These are phyloP conservation scores for Acmispon strigosus DNA, from an alignment of 306 rosid genomes.

Conservation along the genomic window DNA sequence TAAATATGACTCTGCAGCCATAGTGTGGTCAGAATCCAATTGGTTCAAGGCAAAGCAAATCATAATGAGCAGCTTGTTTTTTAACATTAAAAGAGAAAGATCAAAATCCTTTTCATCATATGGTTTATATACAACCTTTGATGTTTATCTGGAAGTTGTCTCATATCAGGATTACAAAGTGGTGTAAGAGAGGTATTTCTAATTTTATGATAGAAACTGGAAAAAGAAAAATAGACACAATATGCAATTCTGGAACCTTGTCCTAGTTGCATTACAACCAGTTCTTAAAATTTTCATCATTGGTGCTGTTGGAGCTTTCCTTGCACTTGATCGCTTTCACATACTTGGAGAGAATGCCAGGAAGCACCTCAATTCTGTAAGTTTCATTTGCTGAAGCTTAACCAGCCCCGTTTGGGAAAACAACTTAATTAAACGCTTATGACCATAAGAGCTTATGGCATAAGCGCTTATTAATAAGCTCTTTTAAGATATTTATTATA, in stretches of 20 bases:
- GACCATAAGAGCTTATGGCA: no score
- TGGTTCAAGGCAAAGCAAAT: background rate
- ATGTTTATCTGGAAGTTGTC: background rate
- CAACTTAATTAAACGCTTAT: no score
- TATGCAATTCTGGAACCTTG: slow-evolving; percentile 27
- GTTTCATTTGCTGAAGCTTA: background rate
- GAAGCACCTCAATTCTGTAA: slow-evolving; percentile 23
- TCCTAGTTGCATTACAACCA: slow-evolving; percentile 18
- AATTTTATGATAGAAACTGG: background rate
- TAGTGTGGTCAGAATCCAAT: background rate
- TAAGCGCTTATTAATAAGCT: no score
- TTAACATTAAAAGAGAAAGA: background rate
- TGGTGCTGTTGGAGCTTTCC: slow-evolving; percentile 21
- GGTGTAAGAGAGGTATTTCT: background rate
- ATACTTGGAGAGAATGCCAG: slow-evolving; percentile 1
- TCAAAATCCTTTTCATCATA: background rate
- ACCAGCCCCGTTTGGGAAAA: no score
- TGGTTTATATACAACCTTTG: background rate
- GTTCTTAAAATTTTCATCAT: slow-evolving; percentile 21
- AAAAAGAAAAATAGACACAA: background rate
- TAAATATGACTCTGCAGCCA: background rate
- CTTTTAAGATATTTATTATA: no score
- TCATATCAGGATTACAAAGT: background rate
- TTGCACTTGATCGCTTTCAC: slow-evolving; percentile 16
- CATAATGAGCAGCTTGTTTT: background rate